These are phyloP conservation scores for Penicillium waksmanii DNA, from an alignment of 495 filamentous ascomycete species.

Conservation along the genomic window DNA sequence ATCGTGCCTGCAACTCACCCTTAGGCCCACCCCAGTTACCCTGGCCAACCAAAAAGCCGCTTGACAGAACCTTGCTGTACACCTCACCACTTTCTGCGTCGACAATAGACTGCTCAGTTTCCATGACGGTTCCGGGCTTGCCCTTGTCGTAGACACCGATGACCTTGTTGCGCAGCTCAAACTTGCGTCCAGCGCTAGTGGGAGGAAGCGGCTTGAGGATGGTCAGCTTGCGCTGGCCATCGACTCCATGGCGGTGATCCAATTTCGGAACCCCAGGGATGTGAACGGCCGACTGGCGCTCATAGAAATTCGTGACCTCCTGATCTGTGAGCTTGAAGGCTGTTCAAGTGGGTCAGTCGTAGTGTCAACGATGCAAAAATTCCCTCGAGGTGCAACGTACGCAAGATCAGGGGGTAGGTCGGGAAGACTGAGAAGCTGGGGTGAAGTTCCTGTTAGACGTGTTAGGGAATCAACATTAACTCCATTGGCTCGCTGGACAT, in stretches of 20 bases:
- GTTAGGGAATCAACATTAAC: constrained; percentile 4
- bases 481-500: constrained; percentile 26
- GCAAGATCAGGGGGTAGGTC: constrained; percentile 82
- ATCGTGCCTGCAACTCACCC: constrained; percentile 45
- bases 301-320: constrained; percentile 89
- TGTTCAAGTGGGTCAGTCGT: constrained; percentile 26
- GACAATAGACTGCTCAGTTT: constrained; percentile 77
- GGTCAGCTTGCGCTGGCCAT: constrained; percentile 81
- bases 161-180: constrained; percentile 79
- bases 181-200: constrained; percentile 69
- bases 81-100: constrained; percentile 70
- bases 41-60: constrained; percentile 80
- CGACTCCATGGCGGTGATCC: constrained; percentile 73
- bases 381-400: constrained; percentile 45
- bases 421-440: constrained; percentile 84
- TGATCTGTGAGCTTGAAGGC: constrained; percentile 79
- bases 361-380: background rate
- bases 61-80: constrained; percentile 69
- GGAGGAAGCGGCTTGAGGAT: constrained; percentile 78
- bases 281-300: constrained; percentile 53
- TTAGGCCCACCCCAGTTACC: constrained; percentile 92
- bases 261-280: constrained; percentile 81
- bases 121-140: constrained; percentile 78
- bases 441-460: constrained; percentile 69
- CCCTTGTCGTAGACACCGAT: constrained; percentile 93